Conservation (phyloP, 2,329 filamentous ascomycete species). For the Cladosporium sp. region DNA sequence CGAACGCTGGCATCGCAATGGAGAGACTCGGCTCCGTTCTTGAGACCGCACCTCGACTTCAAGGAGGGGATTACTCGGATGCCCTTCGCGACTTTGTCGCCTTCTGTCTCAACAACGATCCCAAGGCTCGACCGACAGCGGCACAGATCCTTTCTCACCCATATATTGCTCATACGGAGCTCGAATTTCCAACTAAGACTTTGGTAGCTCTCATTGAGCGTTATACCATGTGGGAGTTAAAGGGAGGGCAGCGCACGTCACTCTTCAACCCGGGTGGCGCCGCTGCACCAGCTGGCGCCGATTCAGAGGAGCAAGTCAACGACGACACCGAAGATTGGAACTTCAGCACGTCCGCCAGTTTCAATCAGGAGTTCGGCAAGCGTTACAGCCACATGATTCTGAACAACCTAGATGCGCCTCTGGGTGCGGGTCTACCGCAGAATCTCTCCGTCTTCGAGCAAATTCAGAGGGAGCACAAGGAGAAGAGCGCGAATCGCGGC, state of each 20-base stretch:
- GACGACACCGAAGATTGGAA: slow-evolving; percentile 56
- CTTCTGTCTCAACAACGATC: slow-evolving; percentile 68
- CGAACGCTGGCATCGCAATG: slow-evolving; percentile 50
- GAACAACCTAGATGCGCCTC: slow-evolving; percentile 17
- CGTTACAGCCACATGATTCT: slow-evolving; percentile 31
- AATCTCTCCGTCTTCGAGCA: slow-evolving; percentile 24
- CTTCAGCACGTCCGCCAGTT: slow-evolving; percentile 60
- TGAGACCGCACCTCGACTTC: slow-evolving; percentile 60
- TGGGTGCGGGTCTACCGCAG: slow-evolving; percentile 17
- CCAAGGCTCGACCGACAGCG: slow-evolving; percentile 64
- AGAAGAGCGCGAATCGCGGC: slow-evolving; percentile 55
- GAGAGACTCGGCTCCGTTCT: slow-evolving; percentile 42
- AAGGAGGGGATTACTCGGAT: slow-evolving; percentile 67
- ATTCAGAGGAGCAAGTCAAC: slow-evolving; percentile 39
- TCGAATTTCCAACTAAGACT: slow-evolving; percentile 59
- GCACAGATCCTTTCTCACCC: slow-evolving; percentile 65
- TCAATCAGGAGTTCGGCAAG: slow-evolving; percentile 43
- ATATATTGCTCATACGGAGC: slow-evolving; percentile 61
- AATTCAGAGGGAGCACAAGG: slow-evolving; percentile 50
- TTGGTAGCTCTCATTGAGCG: slow-evolving; percentile 65
- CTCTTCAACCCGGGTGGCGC: slow-evolving; percentile 59
- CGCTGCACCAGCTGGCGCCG: slow-evolving; percentile 41
- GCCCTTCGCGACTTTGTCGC: slow-evolving; percentile 66
- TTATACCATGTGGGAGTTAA: slow-evolving; percentile 71
- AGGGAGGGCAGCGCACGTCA: slow-evolving; percentile 65